Evolutionary conservation across 2,329 filamentous ascomycete genomes (phyloP).

Genomic region (Xenosphaeropsis pyriputrescens): DNA sequence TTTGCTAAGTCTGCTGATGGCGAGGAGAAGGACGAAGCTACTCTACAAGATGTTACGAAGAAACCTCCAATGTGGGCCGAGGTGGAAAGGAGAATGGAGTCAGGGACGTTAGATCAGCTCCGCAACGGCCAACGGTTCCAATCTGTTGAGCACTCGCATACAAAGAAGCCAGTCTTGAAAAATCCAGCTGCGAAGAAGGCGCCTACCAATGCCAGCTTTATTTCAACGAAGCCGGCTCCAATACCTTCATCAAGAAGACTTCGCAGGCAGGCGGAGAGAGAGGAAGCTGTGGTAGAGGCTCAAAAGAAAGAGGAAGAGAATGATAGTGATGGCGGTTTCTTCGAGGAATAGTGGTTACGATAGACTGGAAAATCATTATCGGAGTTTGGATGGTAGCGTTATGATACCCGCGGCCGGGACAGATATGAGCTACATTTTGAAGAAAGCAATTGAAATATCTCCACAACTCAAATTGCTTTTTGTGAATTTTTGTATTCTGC

Average conservation of each 20-base stretch:
- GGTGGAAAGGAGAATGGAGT: conserved; percentile 48
- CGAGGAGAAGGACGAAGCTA: conserved; percentile 11
- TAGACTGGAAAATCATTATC: too few species aligned
- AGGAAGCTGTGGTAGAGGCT: conserved; percentile 8
- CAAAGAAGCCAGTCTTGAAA: conserved; percentile 5
- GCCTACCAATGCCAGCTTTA: conserved; percentile 3
- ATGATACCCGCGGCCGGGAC: not conserved
- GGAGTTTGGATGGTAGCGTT: not conserved
- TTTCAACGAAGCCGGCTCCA: conserved; percentile 2
- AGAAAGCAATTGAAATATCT: too few species aligned
- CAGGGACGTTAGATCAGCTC: conserved; percentile 24
- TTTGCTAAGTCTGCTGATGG: conserved; percentile 30
- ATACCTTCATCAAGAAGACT: conserved; percentile 8
- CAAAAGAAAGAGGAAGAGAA: conserved; percentile 21
- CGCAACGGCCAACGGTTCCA: conserved; percentile 9
- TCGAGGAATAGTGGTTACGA: conserved; percentile 23
- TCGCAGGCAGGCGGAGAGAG: conserved; percentile 19
- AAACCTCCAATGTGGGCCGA: conserved; percentile 48
- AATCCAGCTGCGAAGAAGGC: conserved; percentile 8
- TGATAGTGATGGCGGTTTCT: conserved; percentile 43
- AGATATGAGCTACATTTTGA: too few species aligned
- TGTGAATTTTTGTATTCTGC: too few species aligned
- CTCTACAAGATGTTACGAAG: conserved; percentile 13
- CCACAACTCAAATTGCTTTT: too few species aligned
- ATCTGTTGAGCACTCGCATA: conserved; percentile 2